Percentiles rank a stretch among this genome's conserved stretches.
Conservation (phyloP, 1,284 basidiomycete species). For the Tilletia caries region DNA sequence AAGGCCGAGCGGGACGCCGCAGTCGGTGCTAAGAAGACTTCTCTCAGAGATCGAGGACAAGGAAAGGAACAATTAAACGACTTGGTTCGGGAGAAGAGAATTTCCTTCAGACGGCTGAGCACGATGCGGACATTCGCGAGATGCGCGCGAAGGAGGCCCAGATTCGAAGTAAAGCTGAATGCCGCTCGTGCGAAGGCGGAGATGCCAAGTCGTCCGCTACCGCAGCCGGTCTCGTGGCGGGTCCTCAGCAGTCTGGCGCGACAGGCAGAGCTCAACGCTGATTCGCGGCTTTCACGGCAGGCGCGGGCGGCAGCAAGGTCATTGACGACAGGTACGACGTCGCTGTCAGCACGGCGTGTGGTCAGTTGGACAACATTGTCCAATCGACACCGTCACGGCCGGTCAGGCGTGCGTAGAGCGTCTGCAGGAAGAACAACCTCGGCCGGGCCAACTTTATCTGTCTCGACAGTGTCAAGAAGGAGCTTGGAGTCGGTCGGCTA, state of each 20-base stretch:
- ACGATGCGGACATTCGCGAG: constrained; percentile 15
- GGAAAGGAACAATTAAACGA: constrained; percentile 57
- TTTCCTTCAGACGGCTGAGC: constrained; percentile 61
- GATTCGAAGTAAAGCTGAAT: constrained; percentile 63
- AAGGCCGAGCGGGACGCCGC: constrained; percentile 70
- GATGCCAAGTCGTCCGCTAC: constrained; percentile 85
- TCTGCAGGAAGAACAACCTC: constrained; percentile 56
- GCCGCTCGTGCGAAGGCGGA: constrained; percentile 70
- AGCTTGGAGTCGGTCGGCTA: constrained; percentile 14
- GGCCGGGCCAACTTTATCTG: constrained; percentile 92
- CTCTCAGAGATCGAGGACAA: constrained; percentile 65
- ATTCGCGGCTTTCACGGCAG: constrained; percentile 66
- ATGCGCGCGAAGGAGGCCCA: constrained; percentile 57
- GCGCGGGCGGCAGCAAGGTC: constrained; percentile 83
- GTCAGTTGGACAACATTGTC: constrained; percentile 78
- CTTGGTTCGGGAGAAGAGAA: constrained; percentile 60
- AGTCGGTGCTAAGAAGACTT: constrained; percentile 63
- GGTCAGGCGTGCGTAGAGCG: constrained; percentile 53
- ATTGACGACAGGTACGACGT: constrained; percentile 96
- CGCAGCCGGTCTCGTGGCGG: constrained; percentile 77
- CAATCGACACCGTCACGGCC: constrained; percentile 68
- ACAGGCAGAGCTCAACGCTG: constrained; percentile 26
- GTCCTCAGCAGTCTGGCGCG: constrained; percentile 74
- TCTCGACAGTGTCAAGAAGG: constrained; percentile 71
- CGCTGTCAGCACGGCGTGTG: constrained; percentile 88